Evolutionary conservation across 2,329 filamentous ascomycete species (phyloP).

Genomic region (Coniochaeta prunicola): DNA sequence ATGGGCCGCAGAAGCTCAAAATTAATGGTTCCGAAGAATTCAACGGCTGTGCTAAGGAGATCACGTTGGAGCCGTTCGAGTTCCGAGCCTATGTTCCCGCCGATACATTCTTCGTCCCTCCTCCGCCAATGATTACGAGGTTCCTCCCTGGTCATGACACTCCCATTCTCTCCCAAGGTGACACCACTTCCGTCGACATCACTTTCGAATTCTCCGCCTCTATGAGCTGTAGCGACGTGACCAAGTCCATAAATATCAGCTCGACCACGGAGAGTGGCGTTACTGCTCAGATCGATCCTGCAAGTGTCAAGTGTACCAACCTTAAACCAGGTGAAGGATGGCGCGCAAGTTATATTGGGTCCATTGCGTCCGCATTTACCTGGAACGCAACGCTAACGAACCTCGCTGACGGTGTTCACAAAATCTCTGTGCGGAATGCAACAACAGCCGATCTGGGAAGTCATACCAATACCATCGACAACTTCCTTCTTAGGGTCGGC

Average conservation of each 20-base stretch:
- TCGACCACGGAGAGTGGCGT: neutral
- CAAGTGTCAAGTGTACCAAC: slow-evolving; percentile 1
- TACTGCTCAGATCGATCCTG: neutral
- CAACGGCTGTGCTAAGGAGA: neutral
- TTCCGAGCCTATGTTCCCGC: slow-evolving; percentile 53
- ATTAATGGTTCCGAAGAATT: neutral
- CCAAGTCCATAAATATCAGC: neutral
- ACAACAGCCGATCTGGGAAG: slow-evolving; percentile 30
- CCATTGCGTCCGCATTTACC: slow-evolving; percentile 43
- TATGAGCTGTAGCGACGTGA: neutral
- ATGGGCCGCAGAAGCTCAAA: neutral
- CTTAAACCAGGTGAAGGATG: slow-evolving; percentile 12
- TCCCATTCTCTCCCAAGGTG: slow-evolving; percentile 36
- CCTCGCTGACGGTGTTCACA: slow-evolving; percentile 53
- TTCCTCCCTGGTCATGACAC: slow-evolving; percentile 54
- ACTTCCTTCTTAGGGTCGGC: slow-evolving; percentile 50
- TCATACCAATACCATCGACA: slow-evolving; percentile 45
- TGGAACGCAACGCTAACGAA: slow-evolving; percentile 21
- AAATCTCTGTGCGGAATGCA: slow-evolving; percentile 47
- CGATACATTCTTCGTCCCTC: slow-evolving; percentile 37
- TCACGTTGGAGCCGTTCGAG: slow-evolving; percentile 33
- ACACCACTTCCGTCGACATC: neutral
- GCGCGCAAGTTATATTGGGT: slow-evolving; percentile 33
- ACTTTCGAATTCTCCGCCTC: slow-evolving; percentile 39
- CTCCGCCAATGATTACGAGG: slow-evolving; percentile 49